Evolutionary conservation across 345 rosid genomes (phyloP), one percentile per base, ranked within the genome.

Genomic region (Aegle marmelos): DNA sequence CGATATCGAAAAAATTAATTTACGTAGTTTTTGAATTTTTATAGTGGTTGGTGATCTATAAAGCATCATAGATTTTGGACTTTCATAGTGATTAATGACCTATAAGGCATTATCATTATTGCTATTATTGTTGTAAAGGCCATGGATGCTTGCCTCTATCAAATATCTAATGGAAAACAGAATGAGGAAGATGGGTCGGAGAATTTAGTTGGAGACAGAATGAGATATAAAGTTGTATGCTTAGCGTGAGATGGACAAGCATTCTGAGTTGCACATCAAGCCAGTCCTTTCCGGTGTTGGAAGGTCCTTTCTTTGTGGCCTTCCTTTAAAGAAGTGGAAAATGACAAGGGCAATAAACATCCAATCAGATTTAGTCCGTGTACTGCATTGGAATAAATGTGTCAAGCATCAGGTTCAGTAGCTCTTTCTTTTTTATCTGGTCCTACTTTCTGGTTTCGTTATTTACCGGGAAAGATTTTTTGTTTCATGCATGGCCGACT

Each of bases 261-360:
- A 27, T 33, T 34, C 14, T 22, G 19, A 21, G 39, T 67, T 81
- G 7, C 82, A 75, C 64, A 74, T 80, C 73, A 77, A 59, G 85
- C 83, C 77, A 45, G 53, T 33, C 58, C 66, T 78, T 78, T 61
- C 81, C 39, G 31, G 27, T 50, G 53, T 14, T 37, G 72, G 72
- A 36, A 71, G 39, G 31, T 22, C 53, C 71, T 34, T 53, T 7
- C 50, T 59, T 6, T 13, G 7, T 21, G 24, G 11, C 31, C 13
- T 2, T n/a, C 24, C 25, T 22, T 11, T 54, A 21, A 2, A n/a
- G 21, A n/a, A 68, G 8, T 68, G 72, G 13, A 22, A 48, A 14
- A n/a, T 39, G 54, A 22, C 31, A 41, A 68, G 72, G 17, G 57
- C 31, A 9, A 39, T 19, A 22, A 2, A 13, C 22, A 19, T 2